Base-by-base conservation (phyloP, 140 eudicot species). In the Erigeron philadelphicus region DNA sequence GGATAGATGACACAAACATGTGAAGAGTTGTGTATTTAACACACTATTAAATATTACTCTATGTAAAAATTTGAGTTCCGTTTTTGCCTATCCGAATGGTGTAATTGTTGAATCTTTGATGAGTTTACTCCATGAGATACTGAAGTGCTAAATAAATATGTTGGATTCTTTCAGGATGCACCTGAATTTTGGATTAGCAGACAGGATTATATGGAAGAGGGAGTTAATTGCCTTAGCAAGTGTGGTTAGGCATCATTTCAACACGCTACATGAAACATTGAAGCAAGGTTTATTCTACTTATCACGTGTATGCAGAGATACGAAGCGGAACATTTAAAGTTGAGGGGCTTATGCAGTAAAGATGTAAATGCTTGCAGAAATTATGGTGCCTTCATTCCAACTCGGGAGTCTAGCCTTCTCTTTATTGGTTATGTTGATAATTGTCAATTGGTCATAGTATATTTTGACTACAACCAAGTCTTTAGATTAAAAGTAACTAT, bases 141-240 rank as follows among this genome's bases (percentile, higher is more conserved):
- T 67, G 63, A 59, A 57, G 5, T 75, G 68, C 13, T 10, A 75
- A 68, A 69, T 31, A n/a, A 50, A 8, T 50, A 9, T 66, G 41
- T 53, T 10, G 62, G 55, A 56, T 47, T 46, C 40, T 50, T 80
- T 80, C 86, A 93, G 98, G 98, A 93, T 87, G 98, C 98, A 57
- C 98, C 98, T 19, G 98, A 93, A 68, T 93, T 93, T 76, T 93
- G 98, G 98, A 93, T 93, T 56, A 86, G 86, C 72, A 80, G 90
- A 73, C 80, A 93, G 75, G 98, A 93, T 82, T 93, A 93, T 84
- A 58, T 89, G 79, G 98, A 93, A 85, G 98, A 86, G 80, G 96
- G 98, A 63, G 76, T 93, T 47, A 79, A 76, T 67, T 93, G 95
- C 78, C 78, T 93, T 12, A 89, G 94, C 88, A 93, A 93, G 81